A percentile compares a stretch with the other conserved stretches of the same genome.
These are phyloP conservation scores for Dissophora globulifera DNA, from an alignment of 192 early-diverging fungal genomes.

Conservation along the genomic window DNA sequence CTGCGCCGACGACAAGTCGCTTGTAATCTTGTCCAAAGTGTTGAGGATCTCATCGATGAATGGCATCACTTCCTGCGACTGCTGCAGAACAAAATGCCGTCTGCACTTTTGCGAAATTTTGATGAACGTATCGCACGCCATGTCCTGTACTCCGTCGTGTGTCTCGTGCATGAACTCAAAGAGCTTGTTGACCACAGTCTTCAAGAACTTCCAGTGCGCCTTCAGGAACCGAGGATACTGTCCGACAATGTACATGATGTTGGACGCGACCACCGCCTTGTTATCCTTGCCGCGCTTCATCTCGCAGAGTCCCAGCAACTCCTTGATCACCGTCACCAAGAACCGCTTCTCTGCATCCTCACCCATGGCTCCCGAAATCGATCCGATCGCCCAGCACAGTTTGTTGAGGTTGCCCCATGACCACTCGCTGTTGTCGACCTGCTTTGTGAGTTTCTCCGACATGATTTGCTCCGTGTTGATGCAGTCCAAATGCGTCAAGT, in stretches of 20 bases:
- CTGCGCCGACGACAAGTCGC: conserved; percentile 91
- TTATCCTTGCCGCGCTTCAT: conserved; percentile 99
- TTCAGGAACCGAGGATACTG: conserved; percentile 99
- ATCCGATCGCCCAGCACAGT: conserved; percentile 99
- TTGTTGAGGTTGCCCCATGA: conserved; percentile 98
- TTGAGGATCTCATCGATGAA: conserved; percentile 98
- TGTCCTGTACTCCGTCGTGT: conserved; percentile 97
- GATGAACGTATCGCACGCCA: conserved; percentile 99
- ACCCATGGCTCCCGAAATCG: conserved; percentile 95
- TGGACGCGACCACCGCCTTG: conserved; percentile 99
- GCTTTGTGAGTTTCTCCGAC: conserved; percentile 89
- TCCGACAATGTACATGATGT: conserved; percentile 99
- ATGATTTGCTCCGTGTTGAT: conserved; percentile 96
- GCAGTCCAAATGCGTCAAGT: conserved; percentile 96
- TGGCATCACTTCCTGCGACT: conserved; percentile 86
- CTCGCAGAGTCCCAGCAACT: conserved; percentile 93
- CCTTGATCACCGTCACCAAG: conserved; percentile 99
- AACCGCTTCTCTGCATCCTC: conserved; percentile 98
- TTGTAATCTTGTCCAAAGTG: conserved; percentile 83
- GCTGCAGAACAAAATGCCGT: conserved; percentile 94
- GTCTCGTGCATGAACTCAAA: conserved; percentile 99
- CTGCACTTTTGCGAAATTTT: conserved; percentile 99
- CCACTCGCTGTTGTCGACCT: conserved; percentile 98
- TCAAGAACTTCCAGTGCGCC: conserved; percentile 99
- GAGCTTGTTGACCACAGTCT: conserved; percentile 99